Conservation (phyloP, 2,329 filamentous ascomycete genomes). For the Ceratocystis eucalypticola region DNA sequence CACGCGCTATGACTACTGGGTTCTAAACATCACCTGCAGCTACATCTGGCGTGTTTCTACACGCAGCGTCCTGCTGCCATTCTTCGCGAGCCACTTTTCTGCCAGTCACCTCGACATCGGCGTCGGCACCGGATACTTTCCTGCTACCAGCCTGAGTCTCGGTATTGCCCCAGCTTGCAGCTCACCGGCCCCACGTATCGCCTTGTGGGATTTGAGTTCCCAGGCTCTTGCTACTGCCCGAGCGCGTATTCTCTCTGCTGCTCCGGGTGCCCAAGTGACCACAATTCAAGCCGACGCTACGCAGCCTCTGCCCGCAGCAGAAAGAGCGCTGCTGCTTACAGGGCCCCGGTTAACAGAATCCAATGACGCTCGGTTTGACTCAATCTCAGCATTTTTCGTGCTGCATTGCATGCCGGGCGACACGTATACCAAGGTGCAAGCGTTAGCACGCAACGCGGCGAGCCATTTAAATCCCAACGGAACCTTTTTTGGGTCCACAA, state of each 20-base stretch:
- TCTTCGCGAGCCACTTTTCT: slow-evolving; percentile 28
- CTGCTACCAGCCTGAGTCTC: slow-evolving; percentile 23
- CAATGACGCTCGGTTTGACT: slow-evolving; percentile 16
- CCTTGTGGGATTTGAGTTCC: slow-evolving; percentile 28
- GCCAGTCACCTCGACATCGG: slow-evolving; percentile 30
- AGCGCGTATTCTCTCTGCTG: slow-evolving; percentile 21
- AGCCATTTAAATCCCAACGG: slow-evolving; percentile 20
- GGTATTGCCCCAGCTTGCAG: slow-evolving; percentile 2
- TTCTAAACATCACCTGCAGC: slow-evolving; percentile 27
- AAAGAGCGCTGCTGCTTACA: slow-evolving; percentile 15
- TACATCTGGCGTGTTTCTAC: slow-evolving; percentile 29
- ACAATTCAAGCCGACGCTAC: slow-evolving; percentile 27
- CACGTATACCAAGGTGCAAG: neutral
- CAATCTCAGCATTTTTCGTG: slow-evolving; percentile 14
- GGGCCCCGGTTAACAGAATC: slow-evolving; percentile 5
- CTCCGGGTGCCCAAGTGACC: slow-evolving; percentile 18
- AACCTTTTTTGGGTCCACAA: slow-evolving; percentile 23
- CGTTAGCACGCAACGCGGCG: slow-evolving; percentile 19
- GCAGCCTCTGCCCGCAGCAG: slow-evolving; percentile 28
- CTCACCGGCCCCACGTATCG: slow-evolving; percentile 24
- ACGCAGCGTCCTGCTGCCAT: slow-evolving; percentile 24
- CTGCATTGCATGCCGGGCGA: slow-evolving; percentile 17
- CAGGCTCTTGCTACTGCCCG: slow-evolving; percentile 26
- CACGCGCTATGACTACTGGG: slow-evolving; percentile 25
- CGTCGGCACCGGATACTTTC: slow-evolving; percentile 31